phyloP scores from a whole-genome alignment of 805 yeast genomes.

The Saturnispora gosingensis region DNA sequence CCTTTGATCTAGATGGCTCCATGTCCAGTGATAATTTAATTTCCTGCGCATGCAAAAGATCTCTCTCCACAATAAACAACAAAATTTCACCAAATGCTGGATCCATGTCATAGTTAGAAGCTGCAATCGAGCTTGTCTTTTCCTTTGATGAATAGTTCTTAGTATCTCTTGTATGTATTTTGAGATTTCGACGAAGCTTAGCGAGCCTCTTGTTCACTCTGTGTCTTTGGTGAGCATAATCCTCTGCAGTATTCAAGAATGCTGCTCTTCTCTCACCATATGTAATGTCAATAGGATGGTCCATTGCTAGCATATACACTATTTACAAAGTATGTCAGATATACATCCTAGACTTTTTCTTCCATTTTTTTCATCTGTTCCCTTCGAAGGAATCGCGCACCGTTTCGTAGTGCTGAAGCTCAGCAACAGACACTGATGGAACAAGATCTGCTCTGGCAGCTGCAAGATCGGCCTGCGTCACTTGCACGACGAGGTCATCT shows the following conservation, averaged over 20 bases:
- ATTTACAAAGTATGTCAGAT: neutral
- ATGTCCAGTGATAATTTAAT: constrained; percentile 46
- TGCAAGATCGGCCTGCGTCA: constrained; percentile 63
- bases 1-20: constrained; percentile 36
- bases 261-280: constrained; percentile 52
- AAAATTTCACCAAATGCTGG: constrained; percentile 46
- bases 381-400: constrained; percentile 73
- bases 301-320: constrained; percentile 24
- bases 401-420: constrained; percentile 67
- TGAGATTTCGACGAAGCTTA: constrained; percentile 55
- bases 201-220: constrained; percentile 51
- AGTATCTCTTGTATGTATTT: constrained; percentile 58
- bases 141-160: constrained; percentile 46
- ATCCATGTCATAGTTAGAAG: constrained; percentile 43
- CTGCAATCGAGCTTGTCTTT: constrained; percentile 36
- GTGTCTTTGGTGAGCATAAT: constrained; percentile 59
- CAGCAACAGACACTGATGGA: constrained; percentile 85
- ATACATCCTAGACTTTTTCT: neutral
- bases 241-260: constrained; percentile 57
- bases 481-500: constrained; percentile 60
- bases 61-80: constrained; percentile 70
- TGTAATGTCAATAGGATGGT: constrained; percentile 38
- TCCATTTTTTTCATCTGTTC: neutral
- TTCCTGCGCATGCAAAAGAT: constrained; percentile 60
- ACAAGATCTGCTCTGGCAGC: constrained; percentile 62